phyloP scores from a whole-genome alignment of 1,139 yeast genomes.

The Diutina sp. region DNA sequence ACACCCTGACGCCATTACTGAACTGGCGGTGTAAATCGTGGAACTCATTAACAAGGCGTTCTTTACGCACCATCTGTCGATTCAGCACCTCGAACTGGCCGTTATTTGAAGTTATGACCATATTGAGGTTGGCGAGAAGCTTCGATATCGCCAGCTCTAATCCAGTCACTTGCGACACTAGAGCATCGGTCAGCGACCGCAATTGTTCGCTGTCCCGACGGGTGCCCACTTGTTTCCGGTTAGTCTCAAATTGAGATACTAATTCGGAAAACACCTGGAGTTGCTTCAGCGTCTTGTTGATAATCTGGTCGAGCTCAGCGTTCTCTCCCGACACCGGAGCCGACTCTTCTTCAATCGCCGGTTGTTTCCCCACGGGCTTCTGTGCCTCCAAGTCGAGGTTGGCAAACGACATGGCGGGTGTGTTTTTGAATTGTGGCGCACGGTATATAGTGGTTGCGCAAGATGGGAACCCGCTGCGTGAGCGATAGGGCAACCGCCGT shows the following conservation, averaged over 20 bases:
- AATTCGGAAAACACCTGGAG: slow-evolving; percentile 37
- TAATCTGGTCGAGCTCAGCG: slow-evolving; percentile 20
- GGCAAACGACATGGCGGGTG: slow-evolving; percentile 42
- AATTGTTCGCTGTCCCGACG: slow-evolving; percentile 34
- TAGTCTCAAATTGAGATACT: slow-evolving; percentile 35
- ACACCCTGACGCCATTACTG: slow-evolving; percentile 14
- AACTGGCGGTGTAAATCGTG: slow-evolving; percentile 25
- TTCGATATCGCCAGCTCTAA: slow-evolving; percentile 19
- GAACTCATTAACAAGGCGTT: slow-evolving; percentile 24
- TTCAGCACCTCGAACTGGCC: slow-evolving; percentile 15
- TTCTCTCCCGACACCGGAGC: slow-evolving; percentile 1
- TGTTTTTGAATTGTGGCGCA: neutral
- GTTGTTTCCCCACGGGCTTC: slow-evolving; percentile 9
- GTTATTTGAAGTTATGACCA: slow-evolving; percentile 8
- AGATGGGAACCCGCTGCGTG: neutral
- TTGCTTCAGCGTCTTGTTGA: slow-evolving; percentile 24
- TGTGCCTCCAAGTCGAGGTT: slow-evolving; percentile 48
- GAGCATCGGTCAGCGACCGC: slow-evolving; percentile 25
- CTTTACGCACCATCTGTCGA: slow-evolving; percentile 27
- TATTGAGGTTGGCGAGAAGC: slow-evolving; percentile 6
- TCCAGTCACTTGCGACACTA: slow-evolving; percentile 10
- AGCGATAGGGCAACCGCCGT: no score
- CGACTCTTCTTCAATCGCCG: neutral
- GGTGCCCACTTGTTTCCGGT: slow-evolving; percentile 40
- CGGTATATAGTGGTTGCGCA: neutral